Base-by-base conservation (phyloP, 306 rosid species). In the Gastrolobium villosum region DNA sequence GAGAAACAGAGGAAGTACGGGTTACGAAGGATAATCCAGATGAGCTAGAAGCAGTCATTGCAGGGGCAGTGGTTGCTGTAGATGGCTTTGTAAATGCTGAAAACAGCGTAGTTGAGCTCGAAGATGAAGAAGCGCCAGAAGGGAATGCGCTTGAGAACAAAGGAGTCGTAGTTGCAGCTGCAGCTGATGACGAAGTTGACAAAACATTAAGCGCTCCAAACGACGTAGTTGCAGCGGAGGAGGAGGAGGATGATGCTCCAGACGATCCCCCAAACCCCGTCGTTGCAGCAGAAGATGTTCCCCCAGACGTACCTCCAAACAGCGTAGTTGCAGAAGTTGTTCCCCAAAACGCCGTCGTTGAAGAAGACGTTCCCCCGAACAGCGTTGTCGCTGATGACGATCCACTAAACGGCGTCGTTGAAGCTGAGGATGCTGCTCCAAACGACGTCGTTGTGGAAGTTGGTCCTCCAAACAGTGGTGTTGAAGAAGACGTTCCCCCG, bases 11-110 rank as follows among this genome's bases (percentile, higher is more conserved):
- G 65, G 90, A 85, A 63, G 87, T 20, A 2, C 89, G 49, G 7
- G 82, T 37, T 69, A 83, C 90, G 5, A 93, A 82, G 34, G 90
- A 87, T 81, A 91, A 80, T 40, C 86, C 79, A 34, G 88, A 61
- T 7, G 87, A 30, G 79, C 70, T 55, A 52, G 85, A 57, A 10
- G 90, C 45, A 7, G 88, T 46, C 34, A 93, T 74, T 61, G 93
- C 59, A 63, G 78, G 9, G 55, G 81, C 79, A 48, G 83, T 15
- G 10, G 88, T 37, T 59, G 81, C 49, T 2, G 81, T 55, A 40
- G 92, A 68, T 3, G 87, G 81, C 30, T 86, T 89, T 0, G 80
- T 72, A 70, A 84, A 82, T 31, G 76, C 68, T 4, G 90, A 53
- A 74, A 83, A 77, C 44, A 78, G 40, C 1, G 86, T 63, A 8